Evolutionary conservation across 371 early-diverging fungal species (phyloP).

Genomic region (Mucor velutinosus): DNA sequence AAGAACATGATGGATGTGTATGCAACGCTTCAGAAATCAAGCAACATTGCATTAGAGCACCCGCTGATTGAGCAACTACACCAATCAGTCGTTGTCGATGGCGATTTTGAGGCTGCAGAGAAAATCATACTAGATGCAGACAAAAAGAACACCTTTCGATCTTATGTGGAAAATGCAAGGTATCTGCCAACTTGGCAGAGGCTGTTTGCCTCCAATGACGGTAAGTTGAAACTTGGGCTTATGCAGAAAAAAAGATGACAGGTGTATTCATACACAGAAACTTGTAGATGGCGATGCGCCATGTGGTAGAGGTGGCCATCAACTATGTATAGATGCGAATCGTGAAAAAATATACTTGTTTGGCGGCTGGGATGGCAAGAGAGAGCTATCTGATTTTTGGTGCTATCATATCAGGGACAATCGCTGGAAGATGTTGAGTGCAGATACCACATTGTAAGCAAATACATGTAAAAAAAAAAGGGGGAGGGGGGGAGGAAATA

Average conservation of each 20-base stretch:
- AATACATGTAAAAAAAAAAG: not conserved
- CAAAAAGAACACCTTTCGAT: slow-evolving; percentile 62
- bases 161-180: slow-evolving; percentile 62
- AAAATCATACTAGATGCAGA: slow-evolving; percentile 63
- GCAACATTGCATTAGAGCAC: slow-evolving; percentile 73
- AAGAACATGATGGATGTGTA: slow-evolving; percentile 75
- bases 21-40: slow-evolving; percentile 64
- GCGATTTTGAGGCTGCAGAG: slow-evolving; percentile 80
- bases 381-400: slow-evolving; percentile 96
- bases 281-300: slow-evolving; percentile 50
- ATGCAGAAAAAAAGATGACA: not conserved
- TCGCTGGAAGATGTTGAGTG: slow-evolving; percentile 78
- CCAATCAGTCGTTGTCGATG: slow-evolving; percentile 62
- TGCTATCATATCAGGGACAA: slow-evolving; percentile 59
- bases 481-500: too few relatives aligned
- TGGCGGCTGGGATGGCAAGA: slow-evolving; percentile 96
- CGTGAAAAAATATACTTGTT: slow-evolving; percentile 80
- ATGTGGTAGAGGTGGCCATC: slow-evolving; percentile 91
- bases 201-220: slow-evolving; percentile 46
- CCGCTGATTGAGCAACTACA: slow-evolving; percentile 78
- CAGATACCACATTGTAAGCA: slow-evolving; percentile 70
- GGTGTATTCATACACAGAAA: not conserved
- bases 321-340: slow-evolving; percentile 89
- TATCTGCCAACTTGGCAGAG: slow-evolving; percentile 79
- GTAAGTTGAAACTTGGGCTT: slow-evolving; percentile 8